A percentile compares a stretch with the other conserved stretches of the same genome.
Conservation (phyloP, 306 rosid genomes). For the Ormosia emarginata region DNA sequence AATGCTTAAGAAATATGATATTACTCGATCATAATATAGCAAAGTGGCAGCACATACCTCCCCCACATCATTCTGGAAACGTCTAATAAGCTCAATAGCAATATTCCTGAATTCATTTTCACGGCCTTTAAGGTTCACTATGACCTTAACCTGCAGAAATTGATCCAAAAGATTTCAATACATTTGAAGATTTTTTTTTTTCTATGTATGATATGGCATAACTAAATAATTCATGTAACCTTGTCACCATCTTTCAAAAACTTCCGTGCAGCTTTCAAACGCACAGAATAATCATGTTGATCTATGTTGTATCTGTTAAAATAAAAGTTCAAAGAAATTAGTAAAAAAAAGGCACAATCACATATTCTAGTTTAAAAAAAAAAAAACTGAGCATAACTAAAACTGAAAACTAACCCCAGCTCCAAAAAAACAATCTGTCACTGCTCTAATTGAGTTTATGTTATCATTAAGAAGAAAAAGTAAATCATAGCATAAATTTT, state of each 20-base stretch:
- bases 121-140: constrained; percentile 95
- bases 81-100: constrained; percentile 84
- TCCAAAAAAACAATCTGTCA: constrained; percentile 3
- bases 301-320: constrained; percentile 86
- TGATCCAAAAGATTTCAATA: constrained; percentile 27
- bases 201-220: background rate
- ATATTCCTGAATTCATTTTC: constrained; percentile 90
- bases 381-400: background rate
- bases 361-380: background rate
- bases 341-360: constrained; percentile 6
- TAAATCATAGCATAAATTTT: background rate
- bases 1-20: constrained; percentile 1
- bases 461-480: constrained; percentile 4
- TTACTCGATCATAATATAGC: background rate
- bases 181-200: background rate
- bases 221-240: constrained; percentile 43
- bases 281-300: constrained; percentile 94
- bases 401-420: background rate
- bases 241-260: constrained; percentile 94
- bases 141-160: constrained; percentile 77
- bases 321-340: background rate
- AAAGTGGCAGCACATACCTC: constrained; percentile 57
- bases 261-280: constrained; percentile 92
- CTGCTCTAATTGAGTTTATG: constrained; percentile 3
- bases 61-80: constrained; percentile 88